Conservation (phyloP, 495 filamentous ascomycete species). For the Trichoderma erinaceum region DNA sequence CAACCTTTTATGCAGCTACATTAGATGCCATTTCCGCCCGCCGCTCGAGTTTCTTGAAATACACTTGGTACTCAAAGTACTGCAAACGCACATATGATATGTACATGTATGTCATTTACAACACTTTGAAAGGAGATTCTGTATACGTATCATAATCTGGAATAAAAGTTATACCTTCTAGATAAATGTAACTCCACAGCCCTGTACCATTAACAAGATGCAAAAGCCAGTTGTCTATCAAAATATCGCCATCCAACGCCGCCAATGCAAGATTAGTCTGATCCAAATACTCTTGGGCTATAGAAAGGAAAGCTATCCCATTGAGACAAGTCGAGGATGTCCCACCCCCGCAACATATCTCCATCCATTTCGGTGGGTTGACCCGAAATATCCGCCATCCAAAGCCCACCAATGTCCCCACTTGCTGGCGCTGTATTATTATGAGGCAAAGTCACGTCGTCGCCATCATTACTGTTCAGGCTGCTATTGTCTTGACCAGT, state of each 20-base stretch:
- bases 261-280: neutral
- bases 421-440: neutral
- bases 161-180: too few species aligned
- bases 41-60: too few species aligned
- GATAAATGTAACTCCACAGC: too few species aligned
- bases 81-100: too few species aligned
- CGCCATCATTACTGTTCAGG: neutral
- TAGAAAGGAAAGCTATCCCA: conserved; percentile 17
- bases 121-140: too few species aligned
- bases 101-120: too few species aligned
- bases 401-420: neutral
- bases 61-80: too few species aligned
- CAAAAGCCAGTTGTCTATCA: neutral
- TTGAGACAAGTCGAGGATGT: conserved; percentile 17
- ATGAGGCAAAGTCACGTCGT: neutral
- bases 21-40: too few species aligned
- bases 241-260: neutral
- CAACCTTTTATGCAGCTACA: too few species aligned
- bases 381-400: neutral
- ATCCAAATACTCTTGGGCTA: neutral
- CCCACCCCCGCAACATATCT: conserved; percentile 15
- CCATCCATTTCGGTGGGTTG: conserved; percentile 3
- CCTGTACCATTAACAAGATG: neutral
- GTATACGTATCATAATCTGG: too few species aligned
- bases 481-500: neutral